Percentiles rank a stretch among this genome's conserved stretches.
These are phyloP conservation scores for Hanseniaspora occidentalis DNA, from an alignment of 805 yeast genomes.

Conservation along the genomic window DNA sequence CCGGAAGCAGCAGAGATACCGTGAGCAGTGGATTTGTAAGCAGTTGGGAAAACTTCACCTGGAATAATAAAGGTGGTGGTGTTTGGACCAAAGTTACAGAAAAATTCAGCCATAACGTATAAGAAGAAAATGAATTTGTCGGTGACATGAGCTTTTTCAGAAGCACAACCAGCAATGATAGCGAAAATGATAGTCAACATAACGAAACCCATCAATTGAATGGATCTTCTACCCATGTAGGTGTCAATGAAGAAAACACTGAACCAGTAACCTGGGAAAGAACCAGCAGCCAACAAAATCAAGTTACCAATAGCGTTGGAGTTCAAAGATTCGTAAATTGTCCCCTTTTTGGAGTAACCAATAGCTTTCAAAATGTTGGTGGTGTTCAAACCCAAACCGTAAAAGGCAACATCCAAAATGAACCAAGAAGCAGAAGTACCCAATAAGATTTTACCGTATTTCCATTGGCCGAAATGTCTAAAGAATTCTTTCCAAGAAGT, in stretches of 20 bases:
- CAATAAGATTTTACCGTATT: constrained; percentile 64
- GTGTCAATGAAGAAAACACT: constrained; percentile 69
- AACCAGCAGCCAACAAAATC: constrained; percentile 88
- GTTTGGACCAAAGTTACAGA: constrained; percentile 89
- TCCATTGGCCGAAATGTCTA: constrained; percentile 74
- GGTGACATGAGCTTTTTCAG: constrained; percentile 77
- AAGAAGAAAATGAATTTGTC: constrained; percentile 26
- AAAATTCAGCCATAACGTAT: constrained; percentile 72
- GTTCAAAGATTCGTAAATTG: constrained; percentile 59
- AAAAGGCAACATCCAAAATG: constrained; percentile 78
- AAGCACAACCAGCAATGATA: constrained; percentile 32
- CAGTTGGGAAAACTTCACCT: constrained; percentile 87
- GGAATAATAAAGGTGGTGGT: constrained; percentile 84
- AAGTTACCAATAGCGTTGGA: constrained; percentile 84
- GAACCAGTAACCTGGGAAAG: constrained; percentile 89
- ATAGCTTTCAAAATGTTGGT: constrained; percentile 69
- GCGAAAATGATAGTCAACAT: constrained; percentile 54
- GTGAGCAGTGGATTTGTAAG: constrained; percentile 92
- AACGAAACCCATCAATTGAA: constrained; percentile 67
- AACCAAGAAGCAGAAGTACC: constrained; percentile 94
- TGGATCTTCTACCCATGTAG: constrained; percentile 65
- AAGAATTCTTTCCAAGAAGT: constrained; percentile 69
- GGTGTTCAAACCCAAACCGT: constrained; percentile 78
- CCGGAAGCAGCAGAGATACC: constrained; percentile 91
- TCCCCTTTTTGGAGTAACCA: constrained; percentile 64